Evolutionary conservation across 1,284 basidiomycete genomes (phyloP), one percentile per base, ranked within the genome.

Genomic region (Exobasidium cylindrosporum): DNA sequence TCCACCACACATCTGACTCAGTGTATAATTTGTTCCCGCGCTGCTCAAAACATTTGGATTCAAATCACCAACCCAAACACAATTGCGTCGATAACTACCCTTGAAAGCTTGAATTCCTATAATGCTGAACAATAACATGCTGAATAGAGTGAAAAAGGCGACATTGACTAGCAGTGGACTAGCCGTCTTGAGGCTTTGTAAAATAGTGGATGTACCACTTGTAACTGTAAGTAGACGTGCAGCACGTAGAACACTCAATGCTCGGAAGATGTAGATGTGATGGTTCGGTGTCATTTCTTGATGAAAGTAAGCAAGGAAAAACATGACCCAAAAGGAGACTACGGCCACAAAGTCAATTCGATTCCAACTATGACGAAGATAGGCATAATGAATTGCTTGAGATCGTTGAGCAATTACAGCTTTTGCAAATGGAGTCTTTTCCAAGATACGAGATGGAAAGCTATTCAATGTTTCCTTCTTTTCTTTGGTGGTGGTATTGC

Each of bases 351-450:
- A 86, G 79, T 98, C 94, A 61, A 96, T 89, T 31, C 94, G 85
- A 70, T 89, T 91, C 93, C 94, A 97, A 58, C 90, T 91, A 75
- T 97, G 92, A 2, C 95, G 86, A 3, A 97, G 83, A 77, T 92
- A 98, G 0, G 95, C 74, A 32, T 67, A 66, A 40, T 76, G 65
- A 1, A 70, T 57, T 74, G 76, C 57, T 61, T 74, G 49, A 72
- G 79, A 66, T 81, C 83, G 44, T 78, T 81, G 56, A 26, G 56
- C 59, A n/a, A 73, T 70, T 4, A 85, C 75, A 0, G 84, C 83
- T 21, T 81, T 77, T 6, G 83, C 81, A 69, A 85, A 85, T 0
- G 84, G 84, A 3, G 47, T 13, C 26, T 14, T 14, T 50, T 50
- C 26, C 35, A 40, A 17, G 10, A 40, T 10, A 17, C 35, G 35